These are phyloP conservation scores for Metschnikowia orientalis DNA, from an alignment of 805 yeast species.

Conservation along the genomic window DNA sequence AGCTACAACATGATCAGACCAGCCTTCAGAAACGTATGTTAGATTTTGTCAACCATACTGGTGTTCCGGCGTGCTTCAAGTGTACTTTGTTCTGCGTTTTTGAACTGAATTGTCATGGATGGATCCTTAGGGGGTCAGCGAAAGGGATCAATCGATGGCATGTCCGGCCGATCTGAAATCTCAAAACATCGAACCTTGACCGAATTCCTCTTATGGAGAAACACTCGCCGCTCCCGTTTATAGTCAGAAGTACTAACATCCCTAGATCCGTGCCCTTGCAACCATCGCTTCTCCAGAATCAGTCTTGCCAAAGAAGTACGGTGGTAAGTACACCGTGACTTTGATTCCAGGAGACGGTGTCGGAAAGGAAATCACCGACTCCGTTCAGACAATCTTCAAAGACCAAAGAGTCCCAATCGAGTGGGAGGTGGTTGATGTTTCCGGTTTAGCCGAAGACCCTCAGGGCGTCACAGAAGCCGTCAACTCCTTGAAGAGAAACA, in stretches of 20 bases:
- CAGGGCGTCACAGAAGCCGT: conserved; percentile 76
- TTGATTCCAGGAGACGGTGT: conserved; percentile 98
- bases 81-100: too few species aligned
- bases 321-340: conserved; percentile 91
- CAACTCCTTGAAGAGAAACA: conserved; percentile 87
- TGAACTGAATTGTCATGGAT: too few species aligned
- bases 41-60: too few species aligned
- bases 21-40: conserved; percentile 19
- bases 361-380: conserved; percentile 92
- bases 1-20: conserved; percentile 17
- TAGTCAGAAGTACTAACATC: conserved; percentile 29
- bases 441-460: conserved; percentile 37
- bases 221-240: too few species aligned
- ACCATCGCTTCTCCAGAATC: conserved; percentile 58
- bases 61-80: too few species aligned
- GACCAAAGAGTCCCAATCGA: conserved; percentile 88
- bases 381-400: conserved; percentile 85
- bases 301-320: conserved; percentile 83
- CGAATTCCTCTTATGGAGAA: too few species aligned
- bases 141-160: too few species aligned
- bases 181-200: too few species aligned
- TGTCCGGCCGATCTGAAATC: too few species aligned
- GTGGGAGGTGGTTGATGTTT: conserved; percentile 63
- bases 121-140: too few species aligned
- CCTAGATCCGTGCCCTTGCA: conserved; percentile 45